phyloP scores from a whole-genome alignment of 768 basidiomycete genomes.

The Mycena floridula region DNA sequence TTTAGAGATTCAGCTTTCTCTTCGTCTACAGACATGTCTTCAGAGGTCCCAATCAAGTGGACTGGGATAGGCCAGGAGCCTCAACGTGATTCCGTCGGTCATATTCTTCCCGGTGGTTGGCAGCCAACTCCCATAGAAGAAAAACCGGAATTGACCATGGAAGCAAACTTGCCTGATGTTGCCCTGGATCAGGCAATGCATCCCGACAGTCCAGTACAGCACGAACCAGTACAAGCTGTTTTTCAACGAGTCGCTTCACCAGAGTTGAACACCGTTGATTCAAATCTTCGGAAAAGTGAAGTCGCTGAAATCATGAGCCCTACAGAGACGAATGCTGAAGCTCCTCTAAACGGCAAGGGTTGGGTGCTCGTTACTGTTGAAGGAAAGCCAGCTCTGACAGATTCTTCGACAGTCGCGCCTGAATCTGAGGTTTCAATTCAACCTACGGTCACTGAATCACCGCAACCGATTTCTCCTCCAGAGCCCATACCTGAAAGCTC shows the following conservation, averaged over 20 bases:
- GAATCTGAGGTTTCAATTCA: no score
- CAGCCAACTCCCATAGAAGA: conserved; percentile 48
- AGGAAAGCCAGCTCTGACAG: conserved; percentile 16
- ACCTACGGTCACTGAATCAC: conserved; percentile 5
- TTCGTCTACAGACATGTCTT: conserved; percentile 33
- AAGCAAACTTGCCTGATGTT: conserved; percentile 9
- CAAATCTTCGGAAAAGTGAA: conserved; percentile 53
- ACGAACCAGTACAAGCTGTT: conserved; percentile 47
- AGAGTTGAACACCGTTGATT: conserved; percentile 38
- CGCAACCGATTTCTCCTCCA: not conserved
- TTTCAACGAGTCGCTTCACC: conserved; percentile 47
- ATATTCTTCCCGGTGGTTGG: conserved; percentile 50
- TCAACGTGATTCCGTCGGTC: conserved; percentile 22
- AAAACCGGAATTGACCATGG: conserved; percentile 21
- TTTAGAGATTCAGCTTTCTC: conserved; percentile 69
- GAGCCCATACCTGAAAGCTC: not conserved
- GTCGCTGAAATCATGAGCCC: conserved; percentile 45
- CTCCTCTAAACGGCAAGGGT: conserved; percentile 28
- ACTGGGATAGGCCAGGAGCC: conserved; percentile 29
- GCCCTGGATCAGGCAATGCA: conserved; percentile 18
- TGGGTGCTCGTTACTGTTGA: conserved; percentile 67
- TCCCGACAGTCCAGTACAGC: conserved; percentile 21
- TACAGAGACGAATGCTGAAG: conserved; percentile 6
- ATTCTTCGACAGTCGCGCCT: not conserved
- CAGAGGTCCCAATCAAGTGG: conserved; percentile 59